phyloP scores from a whole-genome alignment of 805 yeast species.

The Hanseniaspora hatyaiensis region DNA sequence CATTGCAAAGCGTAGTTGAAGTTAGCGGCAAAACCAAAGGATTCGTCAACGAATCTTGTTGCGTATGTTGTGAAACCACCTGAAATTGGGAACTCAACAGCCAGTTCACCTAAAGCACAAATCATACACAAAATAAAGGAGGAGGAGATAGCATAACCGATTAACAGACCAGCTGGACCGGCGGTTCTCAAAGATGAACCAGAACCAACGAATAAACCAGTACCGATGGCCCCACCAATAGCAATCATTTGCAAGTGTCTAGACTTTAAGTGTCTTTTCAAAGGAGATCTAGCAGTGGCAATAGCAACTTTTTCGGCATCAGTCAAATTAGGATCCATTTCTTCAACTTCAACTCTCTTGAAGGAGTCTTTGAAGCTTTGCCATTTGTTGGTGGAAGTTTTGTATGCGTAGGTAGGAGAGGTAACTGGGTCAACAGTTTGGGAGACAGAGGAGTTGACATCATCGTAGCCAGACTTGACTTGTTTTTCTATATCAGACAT shows the following conservation, averaged over 20 bases:
- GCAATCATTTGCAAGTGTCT: slow-evolving; percentile 57
- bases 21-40: slow-evolving; percentile 54
- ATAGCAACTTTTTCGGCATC: slow-evolving; percentile 38
- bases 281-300: slow-evolving; percentile 42
- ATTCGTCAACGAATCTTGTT: slow-evolving; percentile 46
- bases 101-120: slow-evolving; percentile 51
- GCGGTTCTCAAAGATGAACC: slow-evolving; percentile 51
- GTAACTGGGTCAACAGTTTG: slow-evolving; percentile 1
- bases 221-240: slow-evolving; percentile 62
- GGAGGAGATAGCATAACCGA: slow-evolving; percentile 46
- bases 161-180: slow-evolving; percentile 53
- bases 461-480: slow-evolving; percentile 2
- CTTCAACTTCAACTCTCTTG: slow-evolving; percentile 32
- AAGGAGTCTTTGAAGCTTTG: slow-evolving; percentile 40
- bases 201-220: slow-evolving; percentile 65
- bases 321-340: slow-evolving; percentile 32
- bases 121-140: slow-evolving; percentile 47
- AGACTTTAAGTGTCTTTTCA: slow-evolving; percentile 41
- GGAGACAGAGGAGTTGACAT: not conserved
- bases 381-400: slow-evolving; percentile 31
- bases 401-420: slow-evolving; percentile 22
- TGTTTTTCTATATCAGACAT: slow-evolving; percentile 16
- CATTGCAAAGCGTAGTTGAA: slow-evolving; percentile 46
- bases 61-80: slow-evolving; percentile 57
- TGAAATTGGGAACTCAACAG: slow-evolving; percentile 49